A percentile compares a stretch with the other conserved stretches of the same genome.
These are phyloP conservation scores for Pichia inconspicua DNA, from an alignment of 1,139 yeast genomes.

Conservation along the genomic window DNA sequence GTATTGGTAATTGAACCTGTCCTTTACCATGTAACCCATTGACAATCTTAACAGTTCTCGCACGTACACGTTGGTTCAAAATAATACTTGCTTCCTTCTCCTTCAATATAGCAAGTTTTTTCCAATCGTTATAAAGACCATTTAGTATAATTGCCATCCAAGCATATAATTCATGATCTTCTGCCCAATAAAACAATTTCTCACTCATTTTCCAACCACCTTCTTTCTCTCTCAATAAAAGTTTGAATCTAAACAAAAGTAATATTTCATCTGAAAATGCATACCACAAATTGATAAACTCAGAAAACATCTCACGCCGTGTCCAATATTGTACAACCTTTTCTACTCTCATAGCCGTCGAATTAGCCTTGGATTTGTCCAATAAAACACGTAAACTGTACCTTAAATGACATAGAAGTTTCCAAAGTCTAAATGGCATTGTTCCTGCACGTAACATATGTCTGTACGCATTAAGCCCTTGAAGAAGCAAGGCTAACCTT, in stretches of 20 bases:
- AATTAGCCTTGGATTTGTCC: constrained; percentile 6
- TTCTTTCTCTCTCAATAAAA: constrained; percentile 38
- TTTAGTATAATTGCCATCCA: constrained; percentile 60
- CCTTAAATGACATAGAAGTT: constrained; percentile 19
- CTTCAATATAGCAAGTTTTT: constrained; percentile 32
- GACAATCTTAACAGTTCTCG: constrained; percentile 23
- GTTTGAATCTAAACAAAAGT: constrained; percentile 45
- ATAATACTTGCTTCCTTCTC: constrained; percentile 40
- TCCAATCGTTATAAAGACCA: constrained; percentile 43
- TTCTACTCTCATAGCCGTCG: constrained; percentile 14
- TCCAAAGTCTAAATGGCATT: constrained; percentile 49
- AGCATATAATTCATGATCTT: constrained; percentile 46
- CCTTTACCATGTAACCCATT: constrained; percentile 4
- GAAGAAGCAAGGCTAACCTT: constrained; percentile 39
- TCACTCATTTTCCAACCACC: constrained; percentile 6
- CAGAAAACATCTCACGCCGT: constrained; percentile 39
- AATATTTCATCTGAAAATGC: constrained; percentile 55
- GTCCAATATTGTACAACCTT: constrained; percentile 29
- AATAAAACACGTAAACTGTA: constrained; percentile 10
- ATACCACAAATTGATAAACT: constrained; percentile 49
- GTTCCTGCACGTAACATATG: constrained; percentile 67
- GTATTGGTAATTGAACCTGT: background rate
- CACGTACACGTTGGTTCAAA: constrained; percentile 32
- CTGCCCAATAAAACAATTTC: constrained; percentile 12
- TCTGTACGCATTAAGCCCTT: constrained; percentile 52